Conservation (phyloP, 2,329 filamentous ascomycete genomes). For the Grosmannia huntii region DNA sequence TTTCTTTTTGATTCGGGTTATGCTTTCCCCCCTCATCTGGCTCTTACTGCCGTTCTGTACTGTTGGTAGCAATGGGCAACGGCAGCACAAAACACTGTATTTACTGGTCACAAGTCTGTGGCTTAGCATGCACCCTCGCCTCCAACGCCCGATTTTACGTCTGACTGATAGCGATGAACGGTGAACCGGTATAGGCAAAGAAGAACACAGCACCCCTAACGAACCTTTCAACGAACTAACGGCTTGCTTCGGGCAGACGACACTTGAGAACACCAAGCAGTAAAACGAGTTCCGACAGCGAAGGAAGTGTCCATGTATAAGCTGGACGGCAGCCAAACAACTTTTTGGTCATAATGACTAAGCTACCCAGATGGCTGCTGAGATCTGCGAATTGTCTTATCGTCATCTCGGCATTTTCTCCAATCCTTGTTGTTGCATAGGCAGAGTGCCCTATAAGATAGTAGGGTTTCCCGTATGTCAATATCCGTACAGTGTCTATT, state of each 20-base stretch:
- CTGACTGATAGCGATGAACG: neutral
- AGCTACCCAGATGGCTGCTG: neutral
- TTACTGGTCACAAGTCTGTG: neutral
- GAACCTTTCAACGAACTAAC: no score
- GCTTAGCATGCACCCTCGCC: neutral
- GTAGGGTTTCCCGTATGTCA: neutral
- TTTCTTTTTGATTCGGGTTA: no score
- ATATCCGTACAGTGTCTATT: neutral
- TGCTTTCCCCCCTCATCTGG: no score
- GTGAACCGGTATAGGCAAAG: no score
- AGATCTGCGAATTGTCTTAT: slow-evolving; percentile 11
- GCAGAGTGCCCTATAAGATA: slow-evolving; percentile 32
- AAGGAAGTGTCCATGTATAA: no score
- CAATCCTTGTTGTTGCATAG: slow-evolving; percentile 33
- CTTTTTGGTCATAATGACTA: no score
- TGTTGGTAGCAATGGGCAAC: neutral
- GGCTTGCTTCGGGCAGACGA: no score
- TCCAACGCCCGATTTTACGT: neutral
- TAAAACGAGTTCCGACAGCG: no score
- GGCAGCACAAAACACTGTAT: neutral
- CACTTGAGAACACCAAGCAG: no score
- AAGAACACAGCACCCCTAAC: no score
- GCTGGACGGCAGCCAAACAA: no score
- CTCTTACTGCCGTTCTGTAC: no score
- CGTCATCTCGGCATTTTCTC: slow-evolving; percentile 20